These are phyloP conservation scores for Aureobasidium leucospermi DNA, from an alignment of 2,329 filamentous ascomycete genomes.

Conservation along the genomic window DNA sequence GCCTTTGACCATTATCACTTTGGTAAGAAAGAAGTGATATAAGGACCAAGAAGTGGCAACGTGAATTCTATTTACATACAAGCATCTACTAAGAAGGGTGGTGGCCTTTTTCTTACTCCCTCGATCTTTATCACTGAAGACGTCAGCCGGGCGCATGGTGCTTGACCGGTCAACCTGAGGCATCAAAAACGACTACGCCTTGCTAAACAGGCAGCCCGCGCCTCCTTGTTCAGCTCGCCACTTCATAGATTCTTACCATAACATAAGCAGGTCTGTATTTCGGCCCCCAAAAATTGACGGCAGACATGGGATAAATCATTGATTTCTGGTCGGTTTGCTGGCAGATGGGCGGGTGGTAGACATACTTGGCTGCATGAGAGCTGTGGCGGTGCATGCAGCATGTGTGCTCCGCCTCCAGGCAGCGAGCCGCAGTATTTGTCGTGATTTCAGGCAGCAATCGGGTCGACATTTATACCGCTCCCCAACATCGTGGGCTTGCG, in stretches of 20 bases:
- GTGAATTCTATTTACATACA: not conserved
- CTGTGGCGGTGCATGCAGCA: not conserved
- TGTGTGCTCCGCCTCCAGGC: not conserved
- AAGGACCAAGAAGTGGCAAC: not conserved
- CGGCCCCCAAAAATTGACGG: not conserved
- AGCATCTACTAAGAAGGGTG: not conserved
- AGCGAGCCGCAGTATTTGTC: not conserved
- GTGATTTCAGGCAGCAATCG: not conserved
- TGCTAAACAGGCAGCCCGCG: not conserved
- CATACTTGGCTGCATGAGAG: not conserved
- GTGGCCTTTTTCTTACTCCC: not conserved
- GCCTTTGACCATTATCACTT: slow-evolving; percentile 4
- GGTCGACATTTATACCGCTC: not conserved
- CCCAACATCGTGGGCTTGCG: too few species aligned
- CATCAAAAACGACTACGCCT: slow-evolving; percentile 1
- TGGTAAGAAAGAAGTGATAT: not conserved
- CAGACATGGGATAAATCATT: too few species aligned
- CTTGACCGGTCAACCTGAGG: slow-evolving; percentile 11
- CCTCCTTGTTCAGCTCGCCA: not conserved
- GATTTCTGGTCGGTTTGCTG: too few species aligned
- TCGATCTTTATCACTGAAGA: not conserved
- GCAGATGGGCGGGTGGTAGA: not conserved
- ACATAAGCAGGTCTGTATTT: not conserved
- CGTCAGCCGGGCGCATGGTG: not conserved
- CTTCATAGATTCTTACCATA: not conserved